Percentiles rank a stretch among this genome's conserved stretches.
phyloP scores from a whole-genome alignment of 1,139 yeast genomes.

The Yamadazyma sp. region DNA sequence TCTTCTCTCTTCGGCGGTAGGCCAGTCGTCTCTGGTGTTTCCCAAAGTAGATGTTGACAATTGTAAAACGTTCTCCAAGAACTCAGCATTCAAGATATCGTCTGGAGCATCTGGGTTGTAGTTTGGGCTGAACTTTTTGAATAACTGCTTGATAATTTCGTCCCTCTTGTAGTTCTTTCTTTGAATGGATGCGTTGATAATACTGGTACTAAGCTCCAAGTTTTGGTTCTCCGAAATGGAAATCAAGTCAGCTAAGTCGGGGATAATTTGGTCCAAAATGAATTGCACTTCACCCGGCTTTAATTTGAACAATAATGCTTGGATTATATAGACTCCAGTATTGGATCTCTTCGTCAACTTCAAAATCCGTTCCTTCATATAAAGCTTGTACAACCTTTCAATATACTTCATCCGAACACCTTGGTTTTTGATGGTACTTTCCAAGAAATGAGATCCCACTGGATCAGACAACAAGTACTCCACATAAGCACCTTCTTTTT shows the following conservation, averaged over 20 bases:
- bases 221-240: constrained; percentile 54
- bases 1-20: constrained; percentile 86
- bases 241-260: constrained; percentile 61
- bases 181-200: constrained; percentile 65
- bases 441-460: constrained; percentile 88
- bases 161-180: constrained; percentile 61
- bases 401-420: constrained; percentile 67
- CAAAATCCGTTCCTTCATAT: constrained; percentile 71
- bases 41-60: constrained; percentile 73
- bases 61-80: constrained; percentile 62
- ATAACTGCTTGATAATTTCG: constrained; percentile 62
- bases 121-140: constrained; percentile 58
- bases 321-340: constrained; percentile 82
- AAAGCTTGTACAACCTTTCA: constrained; percentile 65
- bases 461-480: constrained; percentile 84
- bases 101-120: constrained; percentile 29
- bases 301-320: constrained; percentile 61
- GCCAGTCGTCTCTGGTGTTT: constrained; percentile 85
- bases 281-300: constrained; percentile 58
- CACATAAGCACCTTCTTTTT: constrained; percentile 76
- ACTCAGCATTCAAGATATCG: constrained; percentile 40
- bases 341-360: constrained; percentile 77
- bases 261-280: constrained; percentile 69
- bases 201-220: constrained; percentile 65
- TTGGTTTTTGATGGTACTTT: constrained; percentile 60